These are phyloP conservation scores for Ricinus communis DNA, from an alignment of 345 rosid species.

Conservation along the genomic window DNA sequence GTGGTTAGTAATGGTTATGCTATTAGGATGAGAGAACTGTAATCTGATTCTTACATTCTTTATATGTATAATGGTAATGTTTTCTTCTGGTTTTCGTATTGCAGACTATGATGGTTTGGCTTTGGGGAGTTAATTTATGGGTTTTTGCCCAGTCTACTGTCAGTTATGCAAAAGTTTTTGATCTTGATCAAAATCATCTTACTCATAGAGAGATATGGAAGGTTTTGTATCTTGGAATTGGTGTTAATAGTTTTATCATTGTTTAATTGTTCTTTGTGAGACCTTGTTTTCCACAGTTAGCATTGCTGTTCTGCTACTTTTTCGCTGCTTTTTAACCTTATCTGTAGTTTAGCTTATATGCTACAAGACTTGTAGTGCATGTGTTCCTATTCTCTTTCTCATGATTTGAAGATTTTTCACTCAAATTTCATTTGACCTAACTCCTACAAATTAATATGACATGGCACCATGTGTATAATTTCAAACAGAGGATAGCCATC, in stretches of 20 bases:
- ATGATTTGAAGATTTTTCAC: neutral
- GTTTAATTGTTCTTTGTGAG: neutral
- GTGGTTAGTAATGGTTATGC: constrained; percentile 54
- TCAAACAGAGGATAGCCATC: neutral
- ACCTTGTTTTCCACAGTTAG: neutral
- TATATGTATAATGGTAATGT: constrained; percentile 4
- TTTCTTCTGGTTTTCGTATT: constrained; percentile 27
- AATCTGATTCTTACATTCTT: neutral
- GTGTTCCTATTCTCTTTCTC: neutral
- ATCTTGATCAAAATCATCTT: constrained; percentile 86
- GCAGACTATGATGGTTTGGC: constrained; percentile 96
- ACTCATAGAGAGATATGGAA: constrained; percentile 91
- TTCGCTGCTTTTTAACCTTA: neutral
- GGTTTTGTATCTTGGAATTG: constrained; percentile 44
- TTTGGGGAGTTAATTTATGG: constrained; percentile 96
- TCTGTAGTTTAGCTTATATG: neutral
- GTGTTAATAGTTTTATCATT: neutral
- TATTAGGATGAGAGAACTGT: neutral
- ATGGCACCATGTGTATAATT: neutral
- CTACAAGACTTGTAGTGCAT: neutral
- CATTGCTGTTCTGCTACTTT: neutral
- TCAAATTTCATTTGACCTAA: neutral
- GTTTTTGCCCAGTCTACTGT: constrained; percentile 77
- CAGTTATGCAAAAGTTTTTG: constrained; percentile 71
- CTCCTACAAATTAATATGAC: neutral